These are phyloP conservation scores for Trifolium dubium DNA, from an alignment of 306 rosid species.

Conservation along the genomic window DNA sequence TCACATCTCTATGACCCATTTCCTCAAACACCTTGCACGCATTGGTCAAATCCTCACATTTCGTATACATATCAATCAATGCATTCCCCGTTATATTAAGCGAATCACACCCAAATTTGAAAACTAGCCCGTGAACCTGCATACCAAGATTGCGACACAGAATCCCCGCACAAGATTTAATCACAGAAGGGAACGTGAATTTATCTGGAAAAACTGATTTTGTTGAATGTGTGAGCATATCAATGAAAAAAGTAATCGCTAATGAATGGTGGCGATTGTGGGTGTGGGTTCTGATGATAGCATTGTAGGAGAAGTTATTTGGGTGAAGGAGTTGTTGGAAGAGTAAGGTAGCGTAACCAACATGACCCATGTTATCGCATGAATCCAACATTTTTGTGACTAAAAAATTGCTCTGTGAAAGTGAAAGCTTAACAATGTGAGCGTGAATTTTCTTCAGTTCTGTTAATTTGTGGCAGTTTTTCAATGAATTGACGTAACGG, in stretches of 20 bases:
- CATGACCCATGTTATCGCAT: slow-evolving; percentile 54
- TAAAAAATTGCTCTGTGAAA: slow-evolving; percentile 76
- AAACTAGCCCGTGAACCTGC: slow-evolving; percentile 69
- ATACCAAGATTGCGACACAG: slow-evolving; percentile 51
- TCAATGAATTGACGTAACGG: slow-evolving; percentile 53
- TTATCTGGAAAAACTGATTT: slow-evolving; percentile 49
- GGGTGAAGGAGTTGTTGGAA: slow-evolving; percentile 60
- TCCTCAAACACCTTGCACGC: slow-evolving; percentile 65
- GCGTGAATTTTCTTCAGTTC: slow-evolving; percentile 64
- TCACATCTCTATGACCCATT: slow-evolving; percentile 61
- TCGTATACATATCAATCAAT: slow-evolving; percentile 63
- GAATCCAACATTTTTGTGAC: slow-evolving; percentile 71
- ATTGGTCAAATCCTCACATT: slow-evolving; percentile 55
- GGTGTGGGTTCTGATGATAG: slow-evolving; percentile 64
- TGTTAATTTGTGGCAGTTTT: slow-evolving; percentile 43
- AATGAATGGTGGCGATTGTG: slow-evolving; percentile 45
- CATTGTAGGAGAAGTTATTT: slow-evolving; percentile 65
- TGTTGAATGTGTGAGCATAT: slow-evolving; percentile 52
- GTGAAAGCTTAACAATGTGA: slow-evolving; percentile 51
- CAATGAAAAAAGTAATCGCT: slow-evolving; percentile 53
- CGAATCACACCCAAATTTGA: slow-evolving; percentile 58
- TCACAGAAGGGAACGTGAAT: slow-evolving; percentile 75
- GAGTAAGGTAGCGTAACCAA: slow-evolving; percentile 53
- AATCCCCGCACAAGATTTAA: slow-evolving; percentile 68
- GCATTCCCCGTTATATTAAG: slow-evolving; percentile 62